phyloP scores from a whole-genome alignment of 768 basidiomycete genomes.

The Suillus hirtellus region DNA sequence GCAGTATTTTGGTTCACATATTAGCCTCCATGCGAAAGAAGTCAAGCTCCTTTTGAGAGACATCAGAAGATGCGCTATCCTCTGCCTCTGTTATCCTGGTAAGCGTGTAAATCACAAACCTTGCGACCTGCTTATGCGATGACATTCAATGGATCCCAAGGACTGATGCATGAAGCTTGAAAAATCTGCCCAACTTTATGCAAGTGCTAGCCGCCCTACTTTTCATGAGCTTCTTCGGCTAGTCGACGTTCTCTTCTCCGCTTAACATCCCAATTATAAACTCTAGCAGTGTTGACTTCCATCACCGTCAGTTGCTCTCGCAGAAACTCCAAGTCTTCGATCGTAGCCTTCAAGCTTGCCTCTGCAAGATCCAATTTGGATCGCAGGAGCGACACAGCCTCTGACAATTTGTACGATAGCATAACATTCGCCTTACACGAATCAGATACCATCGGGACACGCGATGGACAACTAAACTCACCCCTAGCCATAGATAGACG shows the following conservation, averaged over 20 bases:
- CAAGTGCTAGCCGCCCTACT: constrained; percentile 6
- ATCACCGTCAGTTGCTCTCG: constrained; percentile 95
- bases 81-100: constrained; percentile 53
- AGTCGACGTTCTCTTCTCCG: constrained; percentile 61
- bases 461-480: constrained; percentile 39
- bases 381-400: constrained; percentile 71
- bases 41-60: constrained; percentile 54
- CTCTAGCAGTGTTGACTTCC: constrained; percentile 93
- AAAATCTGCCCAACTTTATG: too few species aligned
- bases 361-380: constrained; percentile 77
- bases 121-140: too few species aligned
- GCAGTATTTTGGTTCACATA: constrained; percentile 42
- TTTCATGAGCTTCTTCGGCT: constrained; percentile 34
- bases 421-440: constrained; percentile 87
- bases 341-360: constrained; percentile 59
- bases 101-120: too few species aligned
- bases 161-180: too few species aligned
- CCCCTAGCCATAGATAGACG: constrained; percentile 95
- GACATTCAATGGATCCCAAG: too few species aligned
- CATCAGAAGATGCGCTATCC: constrained; percentile 37
- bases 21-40: constrained; percentile 70
- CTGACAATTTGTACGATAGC: constrained; percentile 87
- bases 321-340: constrained; percentile 90
- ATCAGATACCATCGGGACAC: background rate
- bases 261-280: constrained; percentile 97